Evolutionary conservation across 2,329 filamentous ascomycete species (phyloP), one percentile per base, ranked within the genome.

Genomic region (Colletotrichum godetiae): DNA sequence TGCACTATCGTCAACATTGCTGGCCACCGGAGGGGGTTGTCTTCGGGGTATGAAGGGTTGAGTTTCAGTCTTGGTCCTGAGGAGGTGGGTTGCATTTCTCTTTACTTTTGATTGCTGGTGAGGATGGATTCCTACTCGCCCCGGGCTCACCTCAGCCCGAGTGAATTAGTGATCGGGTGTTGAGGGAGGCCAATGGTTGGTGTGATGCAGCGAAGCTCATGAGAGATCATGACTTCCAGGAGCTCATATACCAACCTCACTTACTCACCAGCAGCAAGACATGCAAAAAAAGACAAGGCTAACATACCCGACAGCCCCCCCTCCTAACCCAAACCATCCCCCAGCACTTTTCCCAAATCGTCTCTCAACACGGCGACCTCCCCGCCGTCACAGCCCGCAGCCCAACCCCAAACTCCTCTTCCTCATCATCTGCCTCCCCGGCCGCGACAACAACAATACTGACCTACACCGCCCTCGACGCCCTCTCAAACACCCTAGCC

Each of bases 381-480:
- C 87, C 86, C 0, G 91, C 91, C 59, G 86, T 92, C 69, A 87
- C 91, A 58, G 83, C 85, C 33, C 86, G 88, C 63, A 80, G 85
- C 0, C 87, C 88, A 0, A 78, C 81, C 1, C 60, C 76, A 6
- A 42, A 61, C 37, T 59, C 75, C 2, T 55, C 74, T 13, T 35
- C 59, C 61, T 90, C 88, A 11, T 88, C 92, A n/a, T 29, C 85
- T 92, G 24, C 66, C 91, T 86, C 1, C 86, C 85, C 76, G 77
- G 59, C 84, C 91, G 27, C 24, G 72, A 94, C 97, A 78, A 89
- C 97, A 78, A 89, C 88, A 2, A 87, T 85, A 1, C 85, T 97
- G 68, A 96, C 92, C 0, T 98, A 97, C 81, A 85, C 91, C 62
- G 87, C 87, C 6, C 90, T 99, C 11, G 94, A 98, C 81, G 84